Base-by-base conservation (phyloP, 1,139 yeast species). In the Nakaseomyces nivariensis region DNA sequence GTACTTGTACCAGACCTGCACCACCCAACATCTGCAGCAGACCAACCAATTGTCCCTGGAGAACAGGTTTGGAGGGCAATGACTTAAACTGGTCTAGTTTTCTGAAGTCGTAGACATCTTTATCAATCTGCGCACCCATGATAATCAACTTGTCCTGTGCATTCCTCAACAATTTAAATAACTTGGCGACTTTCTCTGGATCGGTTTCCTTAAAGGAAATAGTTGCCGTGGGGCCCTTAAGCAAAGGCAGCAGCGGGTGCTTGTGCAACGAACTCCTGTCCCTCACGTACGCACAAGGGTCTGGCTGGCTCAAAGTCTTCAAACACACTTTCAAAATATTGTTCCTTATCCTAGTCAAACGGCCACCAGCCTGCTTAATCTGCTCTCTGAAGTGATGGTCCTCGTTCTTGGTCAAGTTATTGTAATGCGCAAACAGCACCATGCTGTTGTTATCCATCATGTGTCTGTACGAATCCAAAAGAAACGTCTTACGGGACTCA, bases 181-280 rank as follows among this genome's bases (percentile, higher is more conserved):
- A 78, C 50, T 73, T 72, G 40, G 78, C 77, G 9, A 89, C 88
- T 29, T 72, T 71, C 22, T 69, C 61, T n/a, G 97, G 96, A 56
- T 87, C 83, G 48, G 85, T 73, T 53, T 76, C 78, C 41, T 79
- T 78, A 54, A 88, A 75, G 25, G 85, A 67, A 50, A 90, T 79
- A n/a, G 86, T 75, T 1, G 92, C 95, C 1, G 96, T 83, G 31
- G 97, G 96, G 5, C 97, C 97, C 55, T 72, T 72, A 52, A 90
- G 75, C 54, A 89, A 73, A 25, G 83, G 81, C 37, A 76, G 66
- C 57, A 90, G 70, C 9, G 95, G 95, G 64, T 87, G 95, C 26
- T 49, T 43, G 9, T 8, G 31, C 17, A 8, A 47, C 17, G 4
- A 41, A 25, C 4, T 43, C 62, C 70, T 71, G 53, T 66, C 54